Conservation (phyloP, 176 grass and related monocot genomes). For the Ananas comosus region DNA sequence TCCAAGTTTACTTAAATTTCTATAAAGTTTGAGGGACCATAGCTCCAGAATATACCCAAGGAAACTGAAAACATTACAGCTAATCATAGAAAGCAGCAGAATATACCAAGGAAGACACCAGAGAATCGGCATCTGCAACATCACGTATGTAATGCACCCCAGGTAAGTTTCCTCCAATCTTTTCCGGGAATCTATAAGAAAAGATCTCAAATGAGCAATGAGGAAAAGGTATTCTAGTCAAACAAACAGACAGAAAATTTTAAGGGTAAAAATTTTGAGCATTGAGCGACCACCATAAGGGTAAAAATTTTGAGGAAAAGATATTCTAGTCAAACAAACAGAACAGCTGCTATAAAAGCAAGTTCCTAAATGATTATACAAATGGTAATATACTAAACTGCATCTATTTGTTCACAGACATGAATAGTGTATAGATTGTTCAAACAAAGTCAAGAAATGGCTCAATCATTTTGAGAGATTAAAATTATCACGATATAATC, state of each 20-base stretch:
- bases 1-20: too few species aligned
- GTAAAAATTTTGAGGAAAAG: too few species aligned
- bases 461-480: neutral
- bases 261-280: too few species aligned
- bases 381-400: neutral
- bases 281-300: too few species aligned
- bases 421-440: too few species aligned
- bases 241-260: neutral
- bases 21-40: too few species aligned
- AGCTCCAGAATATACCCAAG: neutral
- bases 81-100: neutral
- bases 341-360: neutral
- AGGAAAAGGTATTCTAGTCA: neutral
- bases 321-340: neutral
- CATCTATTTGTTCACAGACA: too few species aligned
- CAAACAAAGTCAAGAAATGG: neutral
- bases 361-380: neutral
- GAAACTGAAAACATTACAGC: neutral
- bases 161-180: slow-evolving; percentile 67
- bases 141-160: slow-evolving; percentile 89
- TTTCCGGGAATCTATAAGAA: slow-evolving; percentile 65
- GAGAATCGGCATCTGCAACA: slow-evolving; percentile 81
- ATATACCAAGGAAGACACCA: slow-evolving; percentile 86
- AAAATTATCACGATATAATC: neutral
- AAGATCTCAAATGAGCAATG: neutral